These are phyloP conservation scores for Sesbania bispinosa DNA, from an alignment of 306 rosid species.

Conservation along the genomic window DNA sequence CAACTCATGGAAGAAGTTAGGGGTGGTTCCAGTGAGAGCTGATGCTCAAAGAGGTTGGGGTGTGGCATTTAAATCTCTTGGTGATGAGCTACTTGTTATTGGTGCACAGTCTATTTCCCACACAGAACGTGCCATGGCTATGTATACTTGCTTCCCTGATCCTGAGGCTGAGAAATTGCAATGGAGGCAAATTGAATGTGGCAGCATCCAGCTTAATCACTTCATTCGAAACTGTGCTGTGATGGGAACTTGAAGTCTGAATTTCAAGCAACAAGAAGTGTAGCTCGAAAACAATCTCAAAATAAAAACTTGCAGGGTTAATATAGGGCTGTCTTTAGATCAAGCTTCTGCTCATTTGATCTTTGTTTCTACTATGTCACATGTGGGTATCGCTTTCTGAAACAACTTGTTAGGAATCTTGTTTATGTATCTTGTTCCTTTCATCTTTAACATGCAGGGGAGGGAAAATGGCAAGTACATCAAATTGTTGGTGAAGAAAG, in stretches of 20 bases:
- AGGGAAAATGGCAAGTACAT: slow-evolving; percentile 10
- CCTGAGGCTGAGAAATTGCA: slow-evolving; percentile 44
- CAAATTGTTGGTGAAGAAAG: slow-evolving; percentile 8
- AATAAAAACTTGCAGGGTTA: slow-evolving; percentile 12
- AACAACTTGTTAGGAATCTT: slow-evolving; percentile 19
- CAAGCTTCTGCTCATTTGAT: slow-evolving; percentile 14
- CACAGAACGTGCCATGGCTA: slow-evolving; percentile 30
- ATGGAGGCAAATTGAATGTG: slow-evolving; percentile 60
- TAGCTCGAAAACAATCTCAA: neutral
- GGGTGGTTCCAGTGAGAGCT: slow-evolving; percentile 67
- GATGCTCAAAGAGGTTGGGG: slow-evolving; percentile 74
- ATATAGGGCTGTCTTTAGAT: neutral
- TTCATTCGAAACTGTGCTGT: slow-evolving; percentile 79
- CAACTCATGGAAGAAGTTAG: slow-evolving; percentile 63
- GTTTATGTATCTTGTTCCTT: slow-evolving; percentile 9
- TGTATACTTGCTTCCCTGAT: slow-evolving; percentile 61
- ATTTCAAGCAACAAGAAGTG: neutral
- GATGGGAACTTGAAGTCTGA: slow-evolving; percentile 56
- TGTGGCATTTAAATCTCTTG: slow-evolving; percentile 75
- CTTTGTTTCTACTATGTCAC: neutral
- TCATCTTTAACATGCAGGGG: neutral
- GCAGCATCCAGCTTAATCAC: slow-evolving; percentile 40
- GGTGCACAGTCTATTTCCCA: slow-evolving; percentile 43
- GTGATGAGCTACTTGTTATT: slow-evolving; percentile 67
- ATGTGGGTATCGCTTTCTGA: neutral